Evolutionary conservation across 2,329 filamentous ascomycete genomes (phyloP), one percentile per base, ranked within the genome.

Genomic region (Remersonia thermophila): DNA sequence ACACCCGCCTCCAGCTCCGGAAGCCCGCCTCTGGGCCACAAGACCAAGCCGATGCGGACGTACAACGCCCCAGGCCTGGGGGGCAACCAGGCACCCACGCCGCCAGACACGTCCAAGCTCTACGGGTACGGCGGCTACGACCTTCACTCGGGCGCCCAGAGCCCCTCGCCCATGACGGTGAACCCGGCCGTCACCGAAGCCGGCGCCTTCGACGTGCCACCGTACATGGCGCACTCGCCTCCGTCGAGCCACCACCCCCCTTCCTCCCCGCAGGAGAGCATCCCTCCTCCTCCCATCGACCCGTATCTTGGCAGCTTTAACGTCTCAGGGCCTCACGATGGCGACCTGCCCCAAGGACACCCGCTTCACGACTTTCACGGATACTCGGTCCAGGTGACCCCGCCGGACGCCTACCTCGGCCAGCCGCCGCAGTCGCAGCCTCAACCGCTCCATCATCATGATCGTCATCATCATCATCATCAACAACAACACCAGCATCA

Each of bases 1-100:
- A 70, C 68, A n/a, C 68, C 69, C 17, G 61, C 63, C n/a, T 71
- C 69, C 32, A 57, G 57, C 32, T 56, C 59, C 37, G 61, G 55
- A 18, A 72, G 68, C 23, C 68, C 68, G 36, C 62, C 63, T 33
- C 46, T 68, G 30, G 57, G 61, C 36, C 63, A 68, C 37, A 57
- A 55, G 35, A 52, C 42, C 27, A 66, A 67, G 45, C 54, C 59
- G 33, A 54, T 58, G 47, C 53, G 55, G 39, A 52, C 56, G 18
- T 23, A 23, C 9, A 23, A 23, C 20, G 9, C 20, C 20, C 20
- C 20, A 9, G 20, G 20, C 5, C 20, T 23, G 5, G 20, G 20
- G 20, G 9, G 20, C 9, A 23, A 23, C 20, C 66, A 69, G 42
- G 63, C 65, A 36, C 64, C 61, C 26, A 67, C 65, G 8, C 66